A percentile compares a stretch with the other conserved stretches of the same genome.
Evolutionary conservation across 1,139 yeast species (phyloP).

Genomic region (Waltiozyma sp.): DNA sequence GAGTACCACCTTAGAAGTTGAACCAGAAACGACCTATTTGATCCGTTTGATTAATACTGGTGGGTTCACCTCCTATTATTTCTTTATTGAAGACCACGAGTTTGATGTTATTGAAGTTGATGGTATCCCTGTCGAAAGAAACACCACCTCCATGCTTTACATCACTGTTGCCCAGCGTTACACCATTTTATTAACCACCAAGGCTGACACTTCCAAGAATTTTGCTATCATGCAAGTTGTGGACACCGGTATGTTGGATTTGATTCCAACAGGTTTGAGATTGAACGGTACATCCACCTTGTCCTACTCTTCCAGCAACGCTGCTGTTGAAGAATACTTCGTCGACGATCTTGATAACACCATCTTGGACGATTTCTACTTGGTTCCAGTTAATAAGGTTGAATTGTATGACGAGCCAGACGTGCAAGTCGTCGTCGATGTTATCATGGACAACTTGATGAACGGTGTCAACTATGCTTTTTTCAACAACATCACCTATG

Average conservation of each 20-base stretch:
- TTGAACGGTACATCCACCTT: constrained; percentile 67
- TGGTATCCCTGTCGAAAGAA: constrained; percentile 64
- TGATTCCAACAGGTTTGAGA: constrained; percentile 46
- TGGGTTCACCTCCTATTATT: constrained; percentile 77
- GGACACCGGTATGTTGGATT: constrained; percentile 74
- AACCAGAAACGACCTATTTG: constrained; percentile 74
- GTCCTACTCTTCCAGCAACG: constrained; percentile 38
- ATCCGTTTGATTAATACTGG: constrained; percentile 73
- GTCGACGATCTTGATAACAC: constrained; percentile 35
- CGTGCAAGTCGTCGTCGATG: constrained; percentile 49
- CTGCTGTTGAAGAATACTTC: constrained; percentile 33
- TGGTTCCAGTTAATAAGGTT: constrained; percentile 43
- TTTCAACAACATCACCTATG: constrained; percentile 75
- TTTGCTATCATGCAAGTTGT: constrained; percentile 69
- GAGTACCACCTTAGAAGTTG: constrained; percentile 56
- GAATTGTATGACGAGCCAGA: constrained; percentile 56
- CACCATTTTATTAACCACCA: constrained; percentile 62
- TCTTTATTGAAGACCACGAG: constrained; percentile 77
- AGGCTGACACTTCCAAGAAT: constrained; percentile 45
- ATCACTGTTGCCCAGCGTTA: constrained; percentile 74
- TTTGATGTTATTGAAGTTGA: constrained; percentile 77
- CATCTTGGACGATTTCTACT: constrained; percentile 54
- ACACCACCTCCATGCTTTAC: constrained; percentile 47
- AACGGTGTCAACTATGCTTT: constrained; percentile 86
- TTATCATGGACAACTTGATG: constrained; percentile 66